Conservation (phyloP, 139 green algal species). For the Chlorella ohadii region DNA sequence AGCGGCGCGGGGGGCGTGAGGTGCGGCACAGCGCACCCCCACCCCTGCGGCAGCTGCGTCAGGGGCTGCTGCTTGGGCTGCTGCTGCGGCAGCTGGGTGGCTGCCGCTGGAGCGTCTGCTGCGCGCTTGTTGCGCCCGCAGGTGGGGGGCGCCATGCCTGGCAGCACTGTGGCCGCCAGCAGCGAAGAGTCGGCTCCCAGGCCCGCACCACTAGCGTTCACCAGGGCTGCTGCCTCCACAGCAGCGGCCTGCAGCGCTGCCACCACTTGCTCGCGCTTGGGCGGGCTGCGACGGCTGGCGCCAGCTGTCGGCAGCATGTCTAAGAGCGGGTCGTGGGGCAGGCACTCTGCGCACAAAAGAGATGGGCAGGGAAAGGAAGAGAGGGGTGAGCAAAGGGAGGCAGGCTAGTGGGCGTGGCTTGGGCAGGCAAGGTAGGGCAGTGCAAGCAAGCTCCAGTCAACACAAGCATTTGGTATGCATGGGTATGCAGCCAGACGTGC, state of each 20-base stretch:
- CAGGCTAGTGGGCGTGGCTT: background rate
- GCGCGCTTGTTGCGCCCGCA: background rate
- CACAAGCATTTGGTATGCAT: too few relatives aligned
- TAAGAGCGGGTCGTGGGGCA: slow-evolving; percentile 23
- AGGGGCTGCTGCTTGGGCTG: background rate
- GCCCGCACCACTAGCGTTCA: background rate
- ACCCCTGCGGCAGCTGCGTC: too few relatives aligned
- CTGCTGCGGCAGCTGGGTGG: background rate
- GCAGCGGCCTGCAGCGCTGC: background rate
- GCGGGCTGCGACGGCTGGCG: background rate
- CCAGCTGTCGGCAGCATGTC: background rate
- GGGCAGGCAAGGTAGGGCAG: background rate
- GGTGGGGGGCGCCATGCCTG: background rate
- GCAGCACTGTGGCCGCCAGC: background rate
- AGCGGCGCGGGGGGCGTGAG: background rate
- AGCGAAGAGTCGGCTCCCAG: background rate
- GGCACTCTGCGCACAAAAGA: background rate
- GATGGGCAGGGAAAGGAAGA: too few relatives aligned
- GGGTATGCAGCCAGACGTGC: too few relatives aligned
- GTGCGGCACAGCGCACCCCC: background rate
- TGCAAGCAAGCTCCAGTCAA: too few relatives aligned
- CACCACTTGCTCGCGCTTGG: background rate
- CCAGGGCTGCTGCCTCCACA: background rate
- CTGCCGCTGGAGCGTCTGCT: background rate
- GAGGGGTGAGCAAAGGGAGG: background rate